phyloP scores from a whole-genome alignment of 1,139 yeast genomes.

The Geotrichum macrosporum region DNA sequence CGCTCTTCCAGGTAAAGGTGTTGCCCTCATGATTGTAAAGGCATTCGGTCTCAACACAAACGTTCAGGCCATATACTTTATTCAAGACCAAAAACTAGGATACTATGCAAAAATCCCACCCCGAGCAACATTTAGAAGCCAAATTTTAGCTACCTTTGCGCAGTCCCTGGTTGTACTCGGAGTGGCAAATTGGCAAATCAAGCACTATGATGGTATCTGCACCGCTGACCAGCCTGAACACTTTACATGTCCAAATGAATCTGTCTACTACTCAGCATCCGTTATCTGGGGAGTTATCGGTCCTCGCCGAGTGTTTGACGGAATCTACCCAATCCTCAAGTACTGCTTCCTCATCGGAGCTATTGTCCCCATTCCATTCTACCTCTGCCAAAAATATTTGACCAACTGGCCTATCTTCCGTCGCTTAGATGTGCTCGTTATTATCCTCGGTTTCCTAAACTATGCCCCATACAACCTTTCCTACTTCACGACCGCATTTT shows the following conservation, averaged over 20 bases:
- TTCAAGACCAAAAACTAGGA: conserved; percentile 53
- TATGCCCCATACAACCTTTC: conserved; percentile 44
- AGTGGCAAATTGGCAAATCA: conserved; percentile 49
- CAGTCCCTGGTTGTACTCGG: conserved; percentile 46
- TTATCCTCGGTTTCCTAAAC: conserved; percentile 44
- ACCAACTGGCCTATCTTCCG: conserved; percentile 46
- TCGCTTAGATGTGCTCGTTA: conserved; percentile 50
- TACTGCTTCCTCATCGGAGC: conserved; percentile 53
- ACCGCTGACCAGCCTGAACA: conserved; percentile 27
- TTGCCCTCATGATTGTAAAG: conserved; percentile 56
- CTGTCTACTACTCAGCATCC: conserved; percentile 51
- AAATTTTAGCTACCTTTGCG: conserved; percentile 43
- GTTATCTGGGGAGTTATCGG: conserved; percentile 66
- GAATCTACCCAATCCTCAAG: conserved; percentile 46
- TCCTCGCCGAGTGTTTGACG: conserved; percentile 53
- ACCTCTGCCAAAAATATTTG: conserved; percentile 43
- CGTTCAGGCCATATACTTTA: conserved; percentile 55
- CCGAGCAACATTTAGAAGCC: conserved; percentile 54
- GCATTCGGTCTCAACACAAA: conserved; percentile 57
- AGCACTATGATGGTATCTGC: conserved; percentile 36
- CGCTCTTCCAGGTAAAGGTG: conserved; percentile 60
- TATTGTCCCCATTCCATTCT: conserved; percentile 43
- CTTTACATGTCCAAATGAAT: conserved; percentile 40
- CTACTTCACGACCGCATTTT: conserved; percentile 49
- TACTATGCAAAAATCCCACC: conserved; percentile 59